Base-by-base conservation (phyloP, 2,329 filamentous ascomycete species). In the Penicillium sp. region DNA sequence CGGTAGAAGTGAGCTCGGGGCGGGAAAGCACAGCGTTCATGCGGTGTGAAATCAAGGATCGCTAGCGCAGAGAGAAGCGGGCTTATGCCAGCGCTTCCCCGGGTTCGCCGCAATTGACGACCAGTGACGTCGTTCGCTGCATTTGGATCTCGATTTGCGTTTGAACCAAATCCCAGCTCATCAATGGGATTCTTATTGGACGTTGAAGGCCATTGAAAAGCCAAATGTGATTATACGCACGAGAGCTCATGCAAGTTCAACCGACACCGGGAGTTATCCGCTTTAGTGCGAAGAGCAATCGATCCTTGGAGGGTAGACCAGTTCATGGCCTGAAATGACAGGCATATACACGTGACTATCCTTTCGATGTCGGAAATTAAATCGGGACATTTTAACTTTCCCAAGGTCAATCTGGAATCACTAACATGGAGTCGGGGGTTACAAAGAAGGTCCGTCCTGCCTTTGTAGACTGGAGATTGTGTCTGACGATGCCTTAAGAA, bases 401-500 rank as follows among this genome's bases (percentile, higher is more conserved):
- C 15, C 15, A 15, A 31, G 10, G 30, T n/a, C 9, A n/a, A 22
- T 22, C 9, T 22, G 18, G 5, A 22, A 9, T 22, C 9, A 9
- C 18, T 5, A 27, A 5, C 12, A 30, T 30, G 28, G 28, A 30
- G 8, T 13, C 28, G 12, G 12, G 15, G 15, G 13, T 14, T 30
- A 37, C 8, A 8, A 26, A 37, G 11, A 32, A 37, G 35, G 35
- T 31, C 7, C n/a, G 35, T 12, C 3, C 16, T 15, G 3, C 28
- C 27, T 16, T 9, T 20, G 6, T 9, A 7, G 17, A 23, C n/a
- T 20, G 29, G n/a, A 12, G 25, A 27, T n/a, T 27, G 9, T 27
- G 25, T 6, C 25, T 13, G 25, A 27, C 37, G 35, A 7, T 28
- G 18, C 11, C 4, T 16, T 15, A 32, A 64, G 56, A 50, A 54